These are phyloP conservation scores for Lanzia echinophila DNA, from an alignment of 2,329 filamentous ascomycete genomes.

Conservation along the genomic window DNA sequence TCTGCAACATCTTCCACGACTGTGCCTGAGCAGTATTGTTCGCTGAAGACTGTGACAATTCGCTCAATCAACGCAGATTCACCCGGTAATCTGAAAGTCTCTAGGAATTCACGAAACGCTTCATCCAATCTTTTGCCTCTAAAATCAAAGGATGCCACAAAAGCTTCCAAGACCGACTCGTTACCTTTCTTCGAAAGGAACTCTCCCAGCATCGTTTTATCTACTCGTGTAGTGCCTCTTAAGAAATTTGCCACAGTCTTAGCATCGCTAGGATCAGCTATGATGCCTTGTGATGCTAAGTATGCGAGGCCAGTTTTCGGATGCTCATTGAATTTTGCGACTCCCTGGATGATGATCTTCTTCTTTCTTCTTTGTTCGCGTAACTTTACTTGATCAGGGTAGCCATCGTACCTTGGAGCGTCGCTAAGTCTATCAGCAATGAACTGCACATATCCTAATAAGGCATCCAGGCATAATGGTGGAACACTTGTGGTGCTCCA, in stretches of 20 bases:
- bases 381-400: slow-evolving; percentile 58
- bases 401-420: slow-evolving; percentile 53
- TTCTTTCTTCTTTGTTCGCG: slow-evolving; percentile 72
- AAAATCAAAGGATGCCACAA: slow-evolving; percentile 86
- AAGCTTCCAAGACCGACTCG: slow-evolving; percentile 75
- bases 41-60: slow-evolving; percentile 80
- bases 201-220: slow-evolving; percentile 86
- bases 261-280: slow-evolving; percentile 67
- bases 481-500: slow-evolving; percentile 99
- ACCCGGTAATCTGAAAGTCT: slow-evolving; percentile 87
- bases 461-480: slow-evolving; percentile 84
- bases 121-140: slow-evolving; percentile 81
- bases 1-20: slow-evolving; percentile 71
- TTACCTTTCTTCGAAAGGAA: slow-evolving; percentile 89
- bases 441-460: slow-evolving; percentile 86
- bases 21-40: slow-evolving; percentile 69
- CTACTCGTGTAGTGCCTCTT: slow-evolving; percentile 78
- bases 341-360: slow-evolving; percentile 80
- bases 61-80: slow-evolving; percentile 90
- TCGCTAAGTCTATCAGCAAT: slow-evolving; percentile 81
- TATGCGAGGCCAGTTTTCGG: slow-evolving; percentile 85
- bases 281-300: slow-evolving; percentile 78
- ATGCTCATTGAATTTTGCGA: slow-evolving; percentile 89
- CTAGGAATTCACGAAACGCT: slow-evolving; percentile 77
- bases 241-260: slow-evolving; percentile 79